Percentiles rank a stretch among this genome's conserved stretches.
Conservation (phyloP, 2,329 filamentous ascomycete genomes). For the Aspergillus cejpii region DNA sequence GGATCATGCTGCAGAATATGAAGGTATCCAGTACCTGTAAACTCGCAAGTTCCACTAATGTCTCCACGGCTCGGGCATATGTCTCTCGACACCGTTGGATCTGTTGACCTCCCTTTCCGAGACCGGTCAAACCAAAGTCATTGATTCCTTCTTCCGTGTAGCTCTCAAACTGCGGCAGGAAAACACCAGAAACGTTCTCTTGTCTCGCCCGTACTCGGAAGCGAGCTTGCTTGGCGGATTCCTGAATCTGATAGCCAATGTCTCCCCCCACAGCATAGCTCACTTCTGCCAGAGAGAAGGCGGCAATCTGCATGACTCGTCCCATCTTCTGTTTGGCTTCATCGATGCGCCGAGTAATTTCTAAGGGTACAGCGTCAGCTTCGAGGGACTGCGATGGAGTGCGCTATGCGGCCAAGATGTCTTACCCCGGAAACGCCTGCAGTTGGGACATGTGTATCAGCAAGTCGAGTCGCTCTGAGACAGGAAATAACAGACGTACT, state of each 20-base stretch:
- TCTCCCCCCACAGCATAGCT: slow-evolving; percentile 94
- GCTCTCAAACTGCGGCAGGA: slow-evolving; percentile 89
- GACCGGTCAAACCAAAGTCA: slow-evolving; percentile 89
- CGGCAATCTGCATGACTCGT: slow-evolving; percentile 96
- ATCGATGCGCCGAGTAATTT: slow-evolving; percentile 94
- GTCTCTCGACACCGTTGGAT: slow-evolving; percentile 93
- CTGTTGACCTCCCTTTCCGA: slow-evolving; percentile 96
- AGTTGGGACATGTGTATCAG: slow-evolving; percentile 20
- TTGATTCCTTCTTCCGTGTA: slow-evolving; percentile 83
- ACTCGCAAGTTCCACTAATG: slow-evolving; percentile 87
- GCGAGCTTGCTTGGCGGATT: slow-evolving; percentile 85
- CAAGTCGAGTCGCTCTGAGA: neutral
- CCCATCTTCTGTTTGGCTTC: slow-evolving; percentile 99
- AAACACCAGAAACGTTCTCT: slow-evolving; percentile 96
- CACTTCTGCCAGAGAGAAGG: slow-evolving; percentile 94
- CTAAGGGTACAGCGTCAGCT: slow-evolving; percentile 43
- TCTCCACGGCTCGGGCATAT: slow-evolving; percentile 91
- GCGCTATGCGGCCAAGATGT: slow-evolving; percentile 14
- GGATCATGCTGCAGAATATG: neutral
- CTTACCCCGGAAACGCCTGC: slow-evolving; percentile 79
- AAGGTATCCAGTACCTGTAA: slow-evolving; percentile 55
- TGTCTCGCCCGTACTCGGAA: slow-evolving; percentile 93
- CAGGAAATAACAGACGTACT: slow-evolving; percentile 51
- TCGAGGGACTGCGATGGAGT: slow-evolving; percentile 17
- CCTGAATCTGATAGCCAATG: slow-evolving; percentile 94